A percentile compares a stretch with the other conserved stretches of the same genome.
phyloP scores from a whole-genome alignment of 2,329 filamentous ascomycete species.

The Fusarium sp. region DNA sequence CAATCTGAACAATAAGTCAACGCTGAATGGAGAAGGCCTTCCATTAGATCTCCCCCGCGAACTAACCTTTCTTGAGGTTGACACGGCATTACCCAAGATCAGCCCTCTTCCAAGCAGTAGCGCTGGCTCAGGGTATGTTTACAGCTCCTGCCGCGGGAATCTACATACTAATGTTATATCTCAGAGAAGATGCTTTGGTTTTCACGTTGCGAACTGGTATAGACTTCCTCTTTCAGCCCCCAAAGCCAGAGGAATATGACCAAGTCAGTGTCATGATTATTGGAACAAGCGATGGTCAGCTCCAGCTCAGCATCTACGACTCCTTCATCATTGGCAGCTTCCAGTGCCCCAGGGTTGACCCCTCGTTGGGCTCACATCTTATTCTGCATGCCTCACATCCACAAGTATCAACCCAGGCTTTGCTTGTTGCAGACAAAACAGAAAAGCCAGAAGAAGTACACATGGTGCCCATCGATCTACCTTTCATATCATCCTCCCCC shows the following conservation, averaged over 20 bases:
- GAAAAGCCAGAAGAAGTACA: constrained; percentile 52
- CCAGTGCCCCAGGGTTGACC: constrained; percentile 55
- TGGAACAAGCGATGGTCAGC: constrained; percentile 74
- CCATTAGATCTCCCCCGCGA: constrained; percentile 74
- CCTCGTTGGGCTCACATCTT: constrained; percentile 49
- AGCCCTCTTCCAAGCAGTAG: constrained; percentile 73
- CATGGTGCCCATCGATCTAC: constrained; percentile 83
- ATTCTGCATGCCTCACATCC: constrained; percentile 77
- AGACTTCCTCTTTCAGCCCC: constrained; percentile 74
- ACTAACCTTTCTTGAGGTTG: constrained; percentile 79
- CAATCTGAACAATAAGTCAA: constrained; percentile 17
- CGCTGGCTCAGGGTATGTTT: constrained; percentile 68
- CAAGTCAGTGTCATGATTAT: constrained; percentile 83
- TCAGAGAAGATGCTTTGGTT: constrained; percentile 65
- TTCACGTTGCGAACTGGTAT: constrained; percentile 77
- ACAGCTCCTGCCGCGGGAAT: background rate
- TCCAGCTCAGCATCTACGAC: constrained; percentile 87
- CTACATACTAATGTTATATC: constrained; percentile 16
- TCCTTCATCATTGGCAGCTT: constrained; percentile 83
- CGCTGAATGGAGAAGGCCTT: constrained; percentile 17
- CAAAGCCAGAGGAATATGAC: constrained; percentile 73
- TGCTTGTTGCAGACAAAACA: constrained; percentile 65
- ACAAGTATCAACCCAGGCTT: constrained; percentile 77
- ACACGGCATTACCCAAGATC: constrained; percentile 79
- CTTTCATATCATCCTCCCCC: constrained; percentile 81